Base-by-base conservation (phyloP, 2,329 filamentous ascomycete genomes). In the Aspergillus oerlinghausenensis region DNA sequence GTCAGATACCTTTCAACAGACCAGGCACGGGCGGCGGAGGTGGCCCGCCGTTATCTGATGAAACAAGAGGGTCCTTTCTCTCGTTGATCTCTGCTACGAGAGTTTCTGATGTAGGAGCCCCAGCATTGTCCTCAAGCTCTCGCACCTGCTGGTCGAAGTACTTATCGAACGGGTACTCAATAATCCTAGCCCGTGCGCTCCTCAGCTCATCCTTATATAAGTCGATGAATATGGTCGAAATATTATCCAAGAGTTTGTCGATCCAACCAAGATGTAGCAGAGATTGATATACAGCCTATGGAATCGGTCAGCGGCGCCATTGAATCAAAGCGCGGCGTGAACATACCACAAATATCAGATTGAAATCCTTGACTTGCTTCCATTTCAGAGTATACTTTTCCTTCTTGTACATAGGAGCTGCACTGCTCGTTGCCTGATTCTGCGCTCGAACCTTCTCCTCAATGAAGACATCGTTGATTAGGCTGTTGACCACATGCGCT, bases 401-500 rank as follows among this genome's bases (percentile, higher is more conserved):
- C 69, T 90, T 89, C 75, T 85, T 90, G 78, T 94, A 99, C 0
- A 87, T 82, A 17, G 89, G 84, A 6, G 86, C 84, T 51, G 80
- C 76, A 59, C 86, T 83, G 63, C 85, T 84, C 52, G 85, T 80
- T 55, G 84, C 79, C 53, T 82, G 80, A 51, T 81, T 81, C 32
- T 77, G 77, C 19, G 79, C 75, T 56, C 85, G 82, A 58, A 84
- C 83, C 74, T 90, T 92, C 79, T 97, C 93, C 77, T 99, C 94
- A 70, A 99, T 97, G 73, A 99, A 97, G 70, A 97, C 90, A 75
- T 97, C 92, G 73, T 88, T 87, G 76, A 99, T 97, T 74, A 99
- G 88, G 79, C 85, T 89, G 80, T 99, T 97, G 80, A 99, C 87
- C 63, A 97, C 82, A 66, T 88, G 86, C 47, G 89, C 84, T 71